Conservation (phyloP, 148 eudicot species). For the Oxyria digyna region DNA sequence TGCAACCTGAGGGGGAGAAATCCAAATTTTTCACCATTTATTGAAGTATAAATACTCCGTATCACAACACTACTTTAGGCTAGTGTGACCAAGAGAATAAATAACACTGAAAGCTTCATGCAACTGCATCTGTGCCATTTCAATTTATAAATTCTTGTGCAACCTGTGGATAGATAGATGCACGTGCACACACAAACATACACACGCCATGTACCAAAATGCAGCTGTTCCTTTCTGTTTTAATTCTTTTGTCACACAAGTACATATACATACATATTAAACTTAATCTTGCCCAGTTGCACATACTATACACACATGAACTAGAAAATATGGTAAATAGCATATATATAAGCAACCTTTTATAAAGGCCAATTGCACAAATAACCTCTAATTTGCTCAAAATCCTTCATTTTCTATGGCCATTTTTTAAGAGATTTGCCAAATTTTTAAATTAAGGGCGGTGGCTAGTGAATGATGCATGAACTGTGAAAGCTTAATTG, state of each 20-base stretch:
- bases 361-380: background rate
- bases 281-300: background rate
- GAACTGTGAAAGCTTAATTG: background rate
- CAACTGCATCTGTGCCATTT: background rate
- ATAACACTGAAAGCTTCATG: too few relatives aligned
- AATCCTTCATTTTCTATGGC: too few relatives aligned
- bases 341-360: background rate
- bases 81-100: too few relatives aligned
- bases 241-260: background rate
- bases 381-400: too few relatives aligned
- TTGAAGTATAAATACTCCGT: background rate
- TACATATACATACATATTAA: background rate
- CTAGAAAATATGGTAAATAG: background rate
- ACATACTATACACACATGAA: background rate
- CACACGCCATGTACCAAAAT: too few relatives aligned
- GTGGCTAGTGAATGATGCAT: background rate
- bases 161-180: too few relatives aligned
- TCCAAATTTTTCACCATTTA: background rate
- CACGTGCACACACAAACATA: too few relatives aligned
- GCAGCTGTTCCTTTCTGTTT: too few relatives aligned
- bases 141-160: too few relatives aligned
- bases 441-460: background rate
- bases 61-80: too few relatives aligned
- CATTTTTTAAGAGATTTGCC: too few relatives aligned
- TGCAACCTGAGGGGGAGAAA: slow-evolving; percentile 40